Base-by-base conservation (phyloP, 2,329 filamentous ascomycete species). In the Teratosphaeriaceae sp. region DNA sequence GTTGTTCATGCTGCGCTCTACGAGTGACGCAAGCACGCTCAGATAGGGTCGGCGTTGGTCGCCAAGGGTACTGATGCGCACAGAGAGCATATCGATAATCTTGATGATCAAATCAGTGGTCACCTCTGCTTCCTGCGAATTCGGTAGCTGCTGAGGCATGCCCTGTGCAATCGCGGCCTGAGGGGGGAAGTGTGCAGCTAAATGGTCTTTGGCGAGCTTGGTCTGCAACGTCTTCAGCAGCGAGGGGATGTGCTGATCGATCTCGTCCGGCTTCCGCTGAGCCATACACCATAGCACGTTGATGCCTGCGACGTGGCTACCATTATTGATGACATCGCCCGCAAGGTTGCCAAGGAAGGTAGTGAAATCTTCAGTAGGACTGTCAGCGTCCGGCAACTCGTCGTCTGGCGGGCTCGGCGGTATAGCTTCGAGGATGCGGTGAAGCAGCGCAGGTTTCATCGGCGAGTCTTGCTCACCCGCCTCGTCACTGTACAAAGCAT, bases 241-340 rank as follows among this genome's bases (percentile, higher is more conserved):
- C 21, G 84, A 80, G 2, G 78, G 72, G 42, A 97, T 88, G 59
- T 98, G 92, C 46, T 86, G 77, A 62, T 98, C 92, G 48, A 98
- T 87, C 50, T 92, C 82, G 12, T 84, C 80, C 1, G 90, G 86
- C 57, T 86, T 89, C 46, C 86, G 83, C 55, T 86, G 80, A 4
- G 88, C 88, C 16, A 99, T 70, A 13, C 88, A 92, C 89, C 89
- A 97, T 13, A 98, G 70, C 19, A 94, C 84, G 61, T 95, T 96
- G 62, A 98, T 84, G 34, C 88, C 88, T 11, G 89, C 88, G 15
- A 89, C 79, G 58, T 94, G 88, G 52, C 88, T 88, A 44, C 76
- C 78, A 40, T 82, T 82, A 40, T 58, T 60, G 52, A 98, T 79
- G 8, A 85, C 84, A 65, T 97, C 92, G 0, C 86, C 90, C 1